Base-by-base conservation (phyloP, 108 stramenopile genomes). In the Discostella pseudostelligera region DNA sequence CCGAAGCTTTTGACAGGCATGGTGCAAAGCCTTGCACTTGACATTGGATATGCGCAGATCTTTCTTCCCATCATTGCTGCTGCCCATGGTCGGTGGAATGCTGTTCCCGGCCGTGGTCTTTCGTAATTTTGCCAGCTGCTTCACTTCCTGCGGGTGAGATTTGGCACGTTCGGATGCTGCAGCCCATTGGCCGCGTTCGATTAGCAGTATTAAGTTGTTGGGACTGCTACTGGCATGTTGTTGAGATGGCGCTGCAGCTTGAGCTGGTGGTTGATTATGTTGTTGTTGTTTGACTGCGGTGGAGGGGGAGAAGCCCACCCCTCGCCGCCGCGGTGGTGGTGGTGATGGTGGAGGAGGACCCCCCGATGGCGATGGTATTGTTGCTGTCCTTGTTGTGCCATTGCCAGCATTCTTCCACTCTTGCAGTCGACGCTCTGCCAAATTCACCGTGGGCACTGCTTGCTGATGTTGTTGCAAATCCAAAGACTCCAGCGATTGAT, bases 1-100 rank as follows among this genome's bases (percentile, higher is more conserved):
- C 55, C 88, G 74, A 40, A 93, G 71, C 56, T 93, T 93, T 67
- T 90, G 87, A 80, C 92, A 93, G 9, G 92, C 89, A 51, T 90
- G 89, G 46, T 90, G 89, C 62, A 90, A 70, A 7, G 92, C 89
- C 59, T 88, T 71, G 53, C 92, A 84, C 64, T 93, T 93, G 62
- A 87, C 75, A 24, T 84, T 80, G 28, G 81, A 78, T 44, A 84
- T 77, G 21, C 72, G 78, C 13, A 74, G 39, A 39, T 42, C 62
- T 62, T 60, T 51, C 21, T 46, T 67, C 7, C 37, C 10, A 32
- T 22, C 17, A 29, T 17, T 36, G 29, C 17, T 16, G 47, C 47
- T n/a, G 12, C 16, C 28, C 28, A 29, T 11, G 47, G 24, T 46
- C 28, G 12, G 48, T 19, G 16, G 32, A 20, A 51, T 17, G 9